These are phyloP conservation scores for Geosmithia morbida DNA, from an alignment of 2,329 filamentous ascomycete genomes.

Conservation along the genomic window DNA sequence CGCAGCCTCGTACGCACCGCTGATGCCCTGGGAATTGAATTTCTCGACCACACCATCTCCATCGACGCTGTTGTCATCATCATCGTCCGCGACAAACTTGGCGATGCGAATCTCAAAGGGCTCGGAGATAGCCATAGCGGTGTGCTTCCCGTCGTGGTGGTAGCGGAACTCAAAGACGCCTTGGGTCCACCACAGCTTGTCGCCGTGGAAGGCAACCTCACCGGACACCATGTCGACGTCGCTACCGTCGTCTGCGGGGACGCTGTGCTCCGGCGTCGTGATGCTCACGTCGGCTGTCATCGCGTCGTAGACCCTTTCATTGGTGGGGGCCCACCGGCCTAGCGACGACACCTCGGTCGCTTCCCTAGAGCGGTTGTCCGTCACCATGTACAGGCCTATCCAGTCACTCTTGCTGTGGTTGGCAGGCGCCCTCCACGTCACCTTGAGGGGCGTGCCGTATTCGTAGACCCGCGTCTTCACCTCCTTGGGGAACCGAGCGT, in stretches of 20 bases:
- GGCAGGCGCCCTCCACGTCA: constrained; percentile 78
- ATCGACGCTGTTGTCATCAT: constrained; percentile 39
- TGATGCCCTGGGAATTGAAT: constrained; percentile 12
- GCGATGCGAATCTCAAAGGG: constrained; percentile 83
- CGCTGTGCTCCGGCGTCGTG: constrained; percentile 48
- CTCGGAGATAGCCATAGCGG: constrained; percentile 84
- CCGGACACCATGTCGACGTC: constrained; percentile 53
- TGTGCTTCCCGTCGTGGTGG: constrained; percentile 85
- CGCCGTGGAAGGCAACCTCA: constrained; percentile 76
- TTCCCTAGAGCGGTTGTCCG: constrained; percentile 79
- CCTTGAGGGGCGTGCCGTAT: constrained; percentile 79
- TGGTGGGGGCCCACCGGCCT: constrained; percentile 80
- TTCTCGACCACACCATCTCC: constrained; percentile 39
- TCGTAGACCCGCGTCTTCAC: constrained; percentile 68
- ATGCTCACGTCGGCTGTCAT: constrained; percentile 64
- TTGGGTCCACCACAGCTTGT: constrained; percentile 95
- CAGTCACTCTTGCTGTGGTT: constrained; percentile 87
- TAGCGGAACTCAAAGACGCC: constrained; percentile 96
- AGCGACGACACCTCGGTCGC: constrained; percentile 72
- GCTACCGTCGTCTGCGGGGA: constrained; percentile 34
- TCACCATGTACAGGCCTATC: constrained; percentile 93
- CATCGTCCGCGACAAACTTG: constrained; percentile 64
- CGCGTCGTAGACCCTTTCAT: constrained; percentile 61
- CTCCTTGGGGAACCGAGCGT: constrained; percentile 51
- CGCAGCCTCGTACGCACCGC: constrained; percentile 48